These are phyloP conservation scores for Serendipita indica DNA, from an alignment of 768 basidiomycete genomes.

Conservation along the genomic window DNA sequence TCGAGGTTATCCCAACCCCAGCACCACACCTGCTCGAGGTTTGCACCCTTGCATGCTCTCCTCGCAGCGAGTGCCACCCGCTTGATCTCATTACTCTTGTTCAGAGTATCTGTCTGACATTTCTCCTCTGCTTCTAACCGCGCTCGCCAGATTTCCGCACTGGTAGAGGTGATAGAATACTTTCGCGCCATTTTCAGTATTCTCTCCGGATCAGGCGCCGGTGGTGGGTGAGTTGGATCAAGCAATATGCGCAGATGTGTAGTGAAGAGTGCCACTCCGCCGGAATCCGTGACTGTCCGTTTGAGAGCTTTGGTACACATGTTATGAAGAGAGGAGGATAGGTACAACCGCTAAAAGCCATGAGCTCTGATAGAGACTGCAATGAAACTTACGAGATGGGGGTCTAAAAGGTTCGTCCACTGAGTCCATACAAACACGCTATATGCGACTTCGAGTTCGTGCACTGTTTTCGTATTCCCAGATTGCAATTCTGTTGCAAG, in stretches of 20 bases:
- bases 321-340: conserved; percentile 25
- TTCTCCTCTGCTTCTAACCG: conserved; percentile 36
- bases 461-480: conserved; percentile 13
- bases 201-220: conserved; percentile 17
- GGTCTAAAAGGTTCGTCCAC: conserved; percentile 30
- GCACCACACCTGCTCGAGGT: neutral
- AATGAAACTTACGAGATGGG: conserved; percentile 22
- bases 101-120: too few species aligned
- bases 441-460: conserved; percentile 24
- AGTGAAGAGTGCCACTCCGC: neutral
- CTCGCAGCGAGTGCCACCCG: neutral
- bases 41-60: neutral
- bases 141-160: conserved; percentile 38
- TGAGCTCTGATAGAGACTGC: neutral
- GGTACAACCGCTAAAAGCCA: conserved; percentile 14
- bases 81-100: too few species aligned
- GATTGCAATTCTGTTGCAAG: conserved; percentile 13
- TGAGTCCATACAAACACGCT: conserved; percentile 30
- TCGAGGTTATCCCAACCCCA: neutral
- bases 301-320: conserved; percentile 27
- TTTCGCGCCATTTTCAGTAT: conserved; percentile 29
- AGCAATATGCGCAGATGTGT: conserved; percentile 18
- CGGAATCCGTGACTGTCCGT: neutral
- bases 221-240: conserved; percentile 15
- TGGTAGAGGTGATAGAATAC: conserved; percentile 27